phyloP scores from a whole-genome alignment of 345 rosid genomes.

The Eutrema japonicum region DNA sequence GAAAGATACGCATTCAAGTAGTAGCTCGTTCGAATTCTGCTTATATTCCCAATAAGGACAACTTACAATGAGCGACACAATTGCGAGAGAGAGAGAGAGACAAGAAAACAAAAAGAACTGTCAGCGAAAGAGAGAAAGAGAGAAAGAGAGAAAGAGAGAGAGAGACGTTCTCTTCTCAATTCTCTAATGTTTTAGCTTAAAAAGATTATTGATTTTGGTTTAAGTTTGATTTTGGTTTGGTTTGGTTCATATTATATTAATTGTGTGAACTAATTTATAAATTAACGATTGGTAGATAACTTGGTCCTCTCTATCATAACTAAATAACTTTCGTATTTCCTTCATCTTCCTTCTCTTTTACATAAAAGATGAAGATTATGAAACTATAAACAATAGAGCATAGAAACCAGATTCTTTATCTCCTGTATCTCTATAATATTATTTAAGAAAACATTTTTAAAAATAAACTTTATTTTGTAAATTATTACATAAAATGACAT shows the following conservation, averaged over 20 bases:
- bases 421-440: no score
- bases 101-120: constrained; percentile 35
- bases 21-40: constrained; percentile 26
- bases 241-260: background rate
- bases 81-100: constrained; percentile 40
- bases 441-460: no score
- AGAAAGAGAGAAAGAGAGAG: background rate
- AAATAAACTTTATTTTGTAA: no score
- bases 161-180: constrained; percentile 20
- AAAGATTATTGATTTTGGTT: constrained; percentile 21
- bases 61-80: constrained; percentile 3
- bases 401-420: background rate
- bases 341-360: background rate
- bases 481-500: no score
- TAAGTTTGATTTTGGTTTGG: background rate
- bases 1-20: constrained; percentile 46
- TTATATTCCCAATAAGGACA: constrained; percentile 16
- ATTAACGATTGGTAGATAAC: constrained; percentile 27
- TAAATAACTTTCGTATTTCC: background rate
- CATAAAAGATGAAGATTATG: background rate
- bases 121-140: constrained; percentile 4
- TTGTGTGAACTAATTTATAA: background rate
- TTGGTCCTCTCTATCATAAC: background rate
- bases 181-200: constrained; percentile 22
- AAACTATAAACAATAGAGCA: background rate